A percentile compares a stretch with the other conserved stretches of the same genome.
phyloP scores from a whole-genome alignment of 176 grass and related monocot species.

The Raddia distichophylla region DNA sequence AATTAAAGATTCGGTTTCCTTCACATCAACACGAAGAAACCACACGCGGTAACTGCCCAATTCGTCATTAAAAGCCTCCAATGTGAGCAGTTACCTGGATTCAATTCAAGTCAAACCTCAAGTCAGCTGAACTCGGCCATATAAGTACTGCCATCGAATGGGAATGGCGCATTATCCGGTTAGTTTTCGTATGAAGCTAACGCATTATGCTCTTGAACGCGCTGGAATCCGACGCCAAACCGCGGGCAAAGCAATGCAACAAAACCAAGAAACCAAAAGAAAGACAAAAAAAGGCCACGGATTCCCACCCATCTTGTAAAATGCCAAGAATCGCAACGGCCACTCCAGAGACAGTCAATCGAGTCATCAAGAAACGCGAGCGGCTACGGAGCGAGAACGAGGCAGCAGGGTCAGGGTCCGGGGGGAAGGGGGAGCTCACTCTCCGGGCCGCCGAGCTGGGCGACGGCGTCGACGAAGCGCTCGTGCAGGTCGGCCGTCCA shows the following conservation, averaged over 20 bases:
- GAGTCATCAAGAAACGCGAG: not conserved
- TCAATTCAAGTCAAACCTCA: not conserved
- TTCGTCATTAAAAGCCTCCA: not conserved
- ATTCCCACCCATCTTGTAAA: not conserved
- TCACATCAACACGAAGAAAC: conserved; percentile 9
- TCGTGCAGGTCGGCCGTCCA: conserved; percentile 79
- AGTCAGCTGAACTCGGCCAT: not conserved
- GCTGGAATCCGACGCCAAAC: not conserved
- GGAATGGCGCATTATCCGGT: not conserved
- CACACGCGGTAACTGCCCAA: not conserved
- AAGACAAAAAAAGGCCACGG: no score
- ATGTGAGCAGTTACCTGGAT: not conserved
- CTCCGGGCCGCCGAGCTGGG: conserved; percentile 79
- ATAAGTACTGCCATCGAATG: not conserved
- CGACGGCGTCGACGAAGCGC: conserved; percentile 78
- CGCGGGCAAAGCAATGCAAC: not conserved
- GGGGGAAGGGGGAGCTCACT: conserved; percentile 47
- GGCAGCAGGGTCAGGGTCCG: not conserved
- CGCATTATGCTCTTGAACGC: not conserved
- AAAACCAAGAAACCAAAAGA: not conserved
- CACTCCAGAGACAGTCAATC: not conserved
- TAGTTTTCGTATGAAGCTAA: not conserved
- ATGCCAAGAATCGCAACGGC: not conserved
- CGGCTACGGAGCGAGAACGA: not conserved
- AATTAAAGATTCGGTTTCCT: not conserved